These are phyloP conservation scores for Fusarium sp. DNA, from an alignment of 2,329 filamentous ascomycete genomes.

Conservation along the genomic window DNA sequence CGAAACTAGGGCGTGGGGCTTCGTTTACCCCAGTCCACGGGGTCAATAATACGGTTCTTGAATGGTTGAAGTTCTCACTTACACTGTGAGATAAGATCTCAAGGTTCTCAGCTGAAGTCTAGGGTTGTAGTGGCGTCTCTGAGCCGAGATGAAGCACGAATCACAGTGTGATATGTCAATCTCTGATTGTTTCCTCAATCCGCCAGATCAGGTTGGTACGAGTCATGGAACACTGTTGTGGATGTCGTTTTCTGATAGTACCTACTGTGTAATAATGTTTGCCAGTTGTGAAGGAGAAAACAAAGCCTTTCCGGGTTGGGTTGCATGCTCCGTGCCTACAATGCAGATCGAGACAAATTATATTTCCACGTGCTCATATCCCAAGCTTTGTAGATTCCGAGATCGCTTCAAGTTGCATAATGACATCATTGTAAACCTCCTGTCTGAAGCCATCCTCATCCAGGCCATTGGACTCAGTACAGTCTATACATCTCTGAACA, in stretches of 20 bases:
- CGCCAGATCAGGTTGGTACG: too few species aligned
- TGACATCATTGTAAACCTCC: slow-evolving; percentile 6
- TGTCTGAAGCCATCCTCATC: slow-evolving; percentile 22
- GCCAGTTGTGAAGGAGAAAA: too few species aligned
- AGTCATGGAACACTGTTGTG: too few species aligned
- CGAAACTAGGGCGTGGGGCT: background rate
- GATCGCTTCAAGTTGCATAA: slow-evolving; percentile 21
- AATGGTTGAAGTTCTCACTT: too few species aligned
- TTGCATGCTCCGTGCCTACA: too few species aligned
- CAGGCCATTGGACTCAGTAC: background rate
- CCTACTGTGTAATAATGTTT: too few species aligned
- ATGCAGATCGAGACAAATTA: too few species aligned
- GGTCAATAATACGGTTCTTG: too few species aligned
- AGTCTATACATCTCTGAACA: slow-evolving; percentile 20
- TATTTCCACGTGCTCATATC: background rate
- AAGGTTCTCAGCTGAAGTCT: background rate
- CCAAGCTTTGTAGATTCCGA: slow-evolving; percentile 14
- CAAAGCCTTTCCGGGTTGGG: too few species aligned
- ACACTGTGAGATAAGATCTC: too few species aligned
- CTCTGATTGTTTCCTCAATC: too few species aligned
- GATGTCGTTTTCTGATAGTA: too few species aligned
- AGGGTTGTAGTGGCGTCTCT: background rate
- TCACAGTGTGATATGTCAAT: background rate
- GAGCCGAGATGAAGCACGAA: background rate
- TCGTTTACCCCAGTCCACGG: background rate